Evolutionary conservation across 2,329 filamentous ascomycete species (phyloP).

Genomic region (Lizonia empirigonia): DNA sequence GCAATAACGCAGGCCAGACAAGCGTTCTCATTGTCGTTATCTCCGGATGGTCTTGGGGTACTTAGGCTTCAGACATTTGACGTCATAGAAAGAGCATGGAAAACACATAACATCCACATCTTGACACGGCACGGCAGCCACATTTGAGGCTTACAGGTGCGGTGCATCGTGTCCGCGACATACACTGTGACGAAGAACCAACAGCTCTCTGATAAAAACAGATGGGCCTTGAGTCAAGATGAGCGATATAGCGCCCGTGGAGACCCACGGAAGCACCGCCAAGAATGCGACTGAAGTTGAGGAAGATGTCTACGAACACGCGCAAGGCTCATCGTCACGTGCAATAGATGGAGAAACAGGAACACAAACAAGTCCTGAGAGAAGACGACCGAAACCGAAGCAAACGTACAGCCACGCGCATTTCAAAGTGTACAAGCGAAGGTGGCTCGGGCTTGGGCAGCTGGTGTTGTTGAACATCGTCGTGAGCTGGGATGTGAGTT

Average conservation of each 20-base stretch:
- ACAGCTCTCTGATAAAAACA: neutral
- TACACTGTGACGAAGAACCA: too few species aligned
- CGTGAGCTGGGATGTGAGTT: constrained; percentile 91
- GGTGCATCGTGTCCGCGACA: too few species aligned
- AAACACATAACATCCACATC: neutral
- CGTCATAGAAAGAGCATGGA: constrained; percentile 2
- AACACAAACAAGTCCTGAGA: neutral
- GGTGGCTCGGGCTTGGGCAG: constrained; percentile 87
- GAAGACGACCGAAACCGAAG: constrained; percentile 11
- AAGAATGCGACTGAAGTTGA: constrained; percentile 1
- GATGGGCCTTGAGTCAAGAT: neutral
- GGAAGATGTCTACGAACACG: constrained; percentile 1
- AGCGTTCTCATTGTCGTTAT: neutral
- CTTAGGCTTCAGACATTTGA: neutral
- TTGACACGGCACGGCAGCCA: neutral
- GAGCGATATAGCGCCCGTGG: constrained; percentile 7
- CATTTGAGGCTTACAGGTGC: neutral
- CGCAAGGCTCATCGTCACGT: constrained; percentile 7
- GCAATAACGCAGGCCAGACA: constrained; percentile 3
- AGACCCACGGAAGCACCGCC: constrained; percentile 1
- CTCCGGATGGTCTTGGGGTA: neutral
- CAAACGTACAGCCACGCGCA: constrained; percentile 39
- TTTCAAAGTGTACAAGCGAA: constrained; percentile 73
- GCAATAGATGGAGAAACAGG: neutral
- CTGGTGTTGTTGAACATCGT: constrained; percentile 88